Conservation (phyloP, 176 grass and related monocot species). For the Oryza coarctata region DNA sequence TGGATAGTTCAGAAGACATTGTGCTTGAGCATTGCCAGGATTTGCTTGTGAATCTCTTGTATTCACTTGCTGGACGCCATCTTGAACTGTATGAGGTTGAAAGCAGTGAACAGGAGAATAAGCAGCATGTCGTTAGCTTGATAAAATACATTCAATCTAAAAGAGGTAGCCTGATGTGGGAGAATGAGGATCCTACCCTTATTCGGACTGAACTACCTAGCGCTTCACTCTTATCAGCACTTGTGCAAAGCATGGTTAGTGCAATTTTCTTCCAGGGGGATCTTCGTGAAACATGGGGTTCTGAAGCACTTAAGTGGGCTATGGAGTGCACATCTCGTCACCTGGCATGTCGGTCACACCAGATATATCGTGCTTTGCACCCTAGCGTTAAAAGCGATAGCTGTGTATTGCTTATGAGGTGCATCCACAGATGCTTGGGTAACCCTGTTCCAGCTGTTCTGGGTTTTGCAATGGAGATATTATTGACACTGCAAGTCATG, state of each 20-base stretch:
- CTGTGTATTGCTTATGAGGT: conserved; percentile 87
- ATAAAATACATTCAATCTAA: conserved; percentile 99
- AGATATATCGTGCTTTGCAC: conserved; percentile 93
- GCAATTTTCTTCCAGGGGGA: conserved; percentile 98
- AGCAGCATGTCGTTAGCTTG: conserved; percentile 91
- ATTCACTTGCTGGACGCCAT: conserved; percentile 91
- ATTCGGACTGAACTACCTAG: conserved; percentile 75
- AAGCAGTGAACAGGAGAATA: conserved; percentile 85
- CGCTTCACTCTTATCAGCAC: conserved; percentile 76
- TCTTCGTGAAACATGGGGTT: conserved; percentile 93
- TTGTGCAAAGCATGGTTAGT: conserved; percentile 97
- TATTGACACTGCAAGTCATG: conserved; percentile 96
- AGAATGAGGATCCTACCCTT: conserved; percentile 93
- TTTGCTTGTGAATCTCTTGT: conserved; percentile 95
- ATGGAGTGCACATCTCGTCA: conserved; percentile 96
- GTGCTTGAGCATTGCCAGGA: conserved; percentile 97
- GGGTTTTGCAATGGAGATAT: conserved; percentile 93
- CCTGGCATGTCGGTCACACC: conserved; percentile 85
- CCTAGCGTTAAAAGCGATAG: conserved; percentile 92
- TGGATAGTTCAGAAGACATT: conserved; percentile 99
- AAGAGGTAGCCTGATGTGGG: conserved; percentile 97
- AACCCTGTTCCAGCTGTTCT: conserved; percentile 83
- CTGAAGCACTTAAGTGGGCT: conserved; percentile 97
- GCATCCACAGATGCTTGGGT: conserved; percentile 89
- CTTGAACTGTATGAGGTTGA: conserved; percentile 95